Conservation (phyloP, 192 early-diverging fungal genomes). For the Entomortierella lignicola region DNA sequence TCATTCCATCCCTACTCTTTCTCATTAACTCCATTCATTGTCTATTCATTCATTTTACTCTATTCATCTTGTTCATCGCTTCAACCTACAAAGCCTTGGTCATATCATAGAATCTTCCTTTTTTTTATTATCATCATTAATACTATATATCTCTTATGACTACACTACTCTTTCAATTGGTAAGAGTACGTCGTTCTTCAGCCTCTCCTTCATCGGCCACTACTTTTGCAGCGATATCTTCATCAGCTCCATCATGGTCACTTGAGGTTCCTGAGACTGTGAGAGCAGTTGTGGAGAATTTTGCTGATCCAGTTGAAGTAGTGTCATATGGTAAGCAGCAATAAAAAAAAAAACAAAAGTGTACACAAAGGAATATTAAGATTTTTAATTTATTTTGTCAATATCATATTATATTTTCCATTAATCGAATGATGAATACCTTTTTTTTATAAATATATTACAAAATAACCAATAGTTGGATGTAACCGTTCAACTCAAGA, state of each 20-base stretch:
- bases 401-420: too few relatives aligned
- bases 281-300: neutral
- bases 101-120: too few relatives aligned
- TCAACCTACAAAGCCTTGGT: too few relatives aligned
- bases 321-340: constrained; percentile 9
- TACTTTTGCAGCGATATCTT: neutral
- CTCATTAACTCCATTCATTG: too few relatives aligned
- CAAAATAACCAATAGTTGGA: neutral
- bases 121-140: too few relatives aligned
- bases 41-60: too few relatives aligned
- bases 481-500: constrained; percentile 5
- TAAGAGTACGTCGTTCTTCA: neutral
- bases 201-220: neutral
- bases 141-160: too few relatives aligned
- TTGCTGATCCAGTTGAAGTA: constrained; percentile 3
- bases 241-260: neutral
- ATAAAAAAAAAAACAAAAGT: neutral
- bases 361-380: neutral
- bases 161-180: neutral
- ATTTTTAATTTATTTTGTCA: too few relatives aligned
- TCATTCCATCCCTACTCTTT: too few relatives aligned
- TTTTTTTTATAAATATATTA: neutral
- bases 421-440: too few relatives aligned
- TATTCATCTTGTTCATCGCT: too few relatives aligned
- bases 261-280: constrained; percentile 9